Base-by-base conservation (phyloP, 2,329 filamentous ascomycete genomes). In the Orbilia blumenaviensis region DNA sequence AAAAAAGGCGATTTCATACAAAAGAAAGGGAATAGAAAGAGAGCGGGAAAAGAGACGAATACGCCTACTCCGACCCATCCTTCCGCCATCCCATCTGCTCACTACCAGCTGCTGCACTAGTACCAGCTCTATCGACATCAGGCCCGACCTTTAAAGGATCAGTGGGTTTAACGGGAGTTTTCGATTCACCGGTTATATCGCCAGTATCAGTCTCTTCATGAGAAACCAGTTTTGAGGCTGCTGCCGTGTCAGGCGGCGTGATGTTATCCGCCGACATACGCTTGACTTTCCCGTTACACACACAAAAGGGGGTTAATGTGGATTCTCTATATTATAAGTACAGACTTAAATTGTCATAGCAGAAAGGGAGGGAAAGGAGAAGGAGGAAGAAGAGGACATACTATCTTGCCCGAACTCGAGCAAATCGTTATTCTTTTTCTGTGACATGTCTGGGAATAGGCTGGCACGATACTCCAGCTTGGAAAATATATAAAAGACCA, bases 221-320 rank as follows among this genome's bases (percentile, higher is more conserved):
- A 18, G 46, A n/a, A n/a, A n/a, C n/a, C n/a, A n/a, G 25, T 23
- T 44, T 44, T 12, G 64, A 50, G 8, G 64, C n/a, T n/a, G n/a
- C n/a, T n/a, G n/a, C 48, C 3, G 64, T 66, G 44, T 69, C 72
- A 21, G 72, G 58, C 27, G 64, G 64, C 9, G 58, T 64, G 23
- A 76, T 56, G 23, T 76, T 76, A 61, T 69, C 60, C 16, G 48
- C 58, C 16, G 72, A 68, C 60, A 76, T 68, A 2, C 48, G 32
- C 29, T 58, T 67, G 44, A 75, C 71, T 75, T 9, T n/a, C n/a
- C n/a, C n/a, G n/a, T n/a, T n/a, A n/a, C n/a, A n/a, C n/a, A n/a
- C n/a, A n/a, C n/a, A n/a, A n/a, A n/a, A n/a, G n/a, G n/a, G n/a
- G n/a, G n/a, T n/a, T n/a, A n/a, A n/a, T n/a, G n/a, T n/a, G n/a